Evolutionary conservation across 805 yeast genomes (phyloP), one percentile per base, ranked within the genome.

Genomic region (Monosporozyma servazzii): DNA sequence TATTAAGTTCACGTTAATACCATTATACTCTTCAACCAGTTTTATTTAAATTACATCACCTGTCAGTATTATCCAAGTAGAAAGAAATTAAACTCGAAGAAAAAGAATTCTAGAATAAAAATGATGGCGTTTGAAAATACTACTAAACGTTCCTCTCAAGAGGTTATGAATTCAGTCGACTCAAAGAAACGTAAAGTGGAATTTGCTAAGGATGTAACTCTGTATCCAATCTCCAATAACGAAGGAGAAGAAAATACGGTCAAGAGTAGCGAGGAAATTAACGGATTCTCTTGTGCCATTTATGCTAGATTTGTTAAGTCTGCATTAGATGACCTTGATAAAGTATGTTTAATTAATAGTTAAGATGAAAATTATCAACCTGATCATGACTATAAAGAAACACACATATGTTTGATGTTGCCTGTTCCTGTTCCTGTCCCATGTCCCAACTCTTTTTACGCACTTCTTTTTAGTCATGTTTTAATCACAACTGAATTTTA

Each of bases 261-360:
- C 41, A 55, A 52, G 15, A 46, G 47, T 25, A 57, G 48, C 36
- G 44, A 40, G 13, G 54, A 56, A 40, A 56, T 54, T 29, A 52
- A 51, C n/a, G 53, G 55, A 44, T 68, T 72, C 51, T 68, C 72
- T 8, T 53, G 63, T 37, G 67, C 68, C 45, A 63, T 72, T 66
- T 72, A 69, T 57, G 55, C 61, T 37, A 63, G 76, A 42, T 77
- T 77, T 60, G 80, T 86, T 36, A 75, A 76, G 56, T 75, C 86
- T 49, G 93, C 91, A 30, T 69, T 88, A 56, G 86, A 81, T 47
- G 77, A 84, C 49, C 71, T 86, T 60, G 89, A 84, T 51, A 77
- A 75, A 71, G 75, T 75, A 67, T 65, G 77, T 71, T 53, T 41
- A 21, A 20, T 41, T 41, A 39, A 39, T 39, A 39, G 44, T 41